phyloP scores from a whole-genome alignment of 164 flowering plant genomes.

The Kalanchoe fedtschenkoi region DNA sequence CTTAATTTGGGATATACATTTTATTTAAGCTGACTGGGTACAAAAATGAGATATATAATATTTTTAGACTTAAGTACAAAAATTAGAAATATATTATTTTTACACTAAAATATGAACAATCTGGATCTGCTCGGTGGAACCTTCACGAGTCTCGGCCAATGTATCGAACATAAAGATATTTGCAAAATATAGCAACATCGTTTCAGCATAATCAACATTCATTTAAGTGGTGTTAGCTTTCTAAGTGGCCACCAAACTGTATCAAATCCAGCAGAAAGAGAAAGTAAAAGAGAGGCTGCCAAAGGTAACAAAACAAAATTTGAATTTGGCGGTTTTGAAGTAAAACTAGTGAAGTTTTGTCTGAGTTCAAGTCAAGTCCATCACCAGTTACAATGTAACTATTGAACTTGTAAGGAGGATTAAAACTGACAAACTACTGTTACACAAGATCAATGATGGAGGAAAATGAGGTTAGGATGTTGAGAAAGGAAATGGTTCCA shows the following conservation, averaged over 20 bases:
- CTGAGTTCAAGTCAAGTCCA: background rate
- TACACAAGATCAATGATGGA: constrained; percentile 41
- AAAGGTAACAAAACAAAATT: constrained; percentile 29
- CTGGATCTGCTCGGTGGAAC: no score
- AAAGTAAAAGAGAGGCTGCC: constrained; percentile 35
- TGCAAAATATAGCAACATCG: background rate
- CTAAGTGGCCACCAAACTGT: constrained; percentile 51
- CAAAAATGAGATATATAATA: no score
- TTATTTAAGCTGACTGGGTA: no score
- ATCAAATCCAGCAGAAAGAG: constrained; percentile 35
- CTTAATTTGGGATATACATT: no score
- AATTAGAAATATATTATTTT: no score
- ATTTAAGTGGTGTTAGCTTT: background rate
- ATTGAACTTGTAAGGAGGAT: no score
- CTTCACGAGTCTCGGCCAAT: no score
- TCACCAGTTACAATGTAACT: background rate
- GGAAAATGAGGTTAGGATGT: constrained; percentile 58
- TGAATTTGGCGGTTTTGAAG: background rate
- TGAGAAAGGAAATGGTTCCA: constrained; percentile 80
- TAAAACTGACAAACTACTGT: background rate
- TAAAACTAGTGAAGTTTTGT: background rate
- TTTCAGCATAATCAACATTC: background rate
- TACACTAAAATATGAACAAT: no score
- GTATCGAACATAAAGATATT: no score
- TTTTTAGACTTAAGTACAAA: no score